Percentiles rank a stretch among this genome's conserved stretches.
Evolutionary conservation across 768 basidiomycete species (phyloP).

Genomic region (Leccinum disarticulatum): DNA sequence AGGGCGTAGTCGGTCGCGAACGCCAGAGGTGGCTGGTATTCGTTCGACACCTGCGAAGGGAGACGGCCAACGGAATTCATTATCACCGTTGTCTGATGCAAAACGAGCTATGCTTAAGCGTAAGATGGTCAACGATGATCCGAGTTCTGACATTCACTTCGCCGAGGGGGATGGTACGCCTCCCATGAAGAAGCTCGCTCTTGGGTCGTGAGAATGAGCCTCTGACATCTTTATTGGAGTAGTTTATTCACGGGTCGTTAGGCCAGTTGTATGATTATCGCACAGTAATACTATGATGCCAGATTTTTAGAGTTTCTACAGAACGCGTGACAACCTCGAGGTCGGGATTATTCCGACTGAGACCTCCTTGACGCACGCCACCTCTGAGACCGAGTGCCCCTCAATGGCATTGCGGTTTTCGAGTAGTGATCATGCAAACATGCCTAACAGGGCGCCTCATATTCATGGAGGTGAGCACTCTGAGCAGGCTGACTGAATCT

Average conservation of each 20-base stretch:
- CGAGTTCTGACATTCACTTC: conserved; percentile 32
- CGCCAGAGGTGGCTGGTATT: conserved; percentile 55
- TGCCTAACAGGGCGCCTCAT: not conserved
- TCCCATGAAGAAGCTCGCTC: conserved; percentile 65
- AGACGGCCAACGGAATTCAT: conserved; percentile 33
- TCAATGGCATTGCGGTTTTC: conserved; percentile 4
- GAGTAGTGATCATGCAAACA: not conserved
- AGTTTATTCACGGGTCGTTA: conserved; percentile 31
- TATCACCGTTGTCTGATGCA: conserved; percentile 53
- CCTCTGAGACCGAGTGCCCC: not conserved
- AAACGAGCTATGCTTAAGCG: conserved; percentile 66
- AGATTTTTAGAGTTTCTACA: conserved; percentile 1
- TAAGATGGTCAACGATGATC: conserved; percentile 63
- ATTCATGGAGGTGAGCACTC: conserved; percentile 8
- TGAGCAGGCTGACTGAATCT: not conserved
- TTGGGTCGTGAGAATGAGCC: conserved; percentile 34
- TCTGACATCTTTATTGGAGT: conserved; percentile 32
- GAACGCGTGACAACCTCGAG: not conserved
- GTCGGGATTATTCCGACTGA: not conserved
- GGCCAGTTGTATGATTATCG: conserved; percentile 27
- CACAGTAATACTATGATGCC: conserved; percentile 16
- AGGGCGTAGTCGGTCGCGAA: conserved; percentile 68
- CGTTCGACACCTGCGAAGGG: conserved; percentile 41
- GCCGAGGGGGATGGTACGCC: conserved; percentile 51
- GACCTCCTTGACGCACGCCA: not conserved